Base-by-base conservation (phyloP, 2,329 filamentous ascomycete species). In the Verticillium tricorpus region DNA sequence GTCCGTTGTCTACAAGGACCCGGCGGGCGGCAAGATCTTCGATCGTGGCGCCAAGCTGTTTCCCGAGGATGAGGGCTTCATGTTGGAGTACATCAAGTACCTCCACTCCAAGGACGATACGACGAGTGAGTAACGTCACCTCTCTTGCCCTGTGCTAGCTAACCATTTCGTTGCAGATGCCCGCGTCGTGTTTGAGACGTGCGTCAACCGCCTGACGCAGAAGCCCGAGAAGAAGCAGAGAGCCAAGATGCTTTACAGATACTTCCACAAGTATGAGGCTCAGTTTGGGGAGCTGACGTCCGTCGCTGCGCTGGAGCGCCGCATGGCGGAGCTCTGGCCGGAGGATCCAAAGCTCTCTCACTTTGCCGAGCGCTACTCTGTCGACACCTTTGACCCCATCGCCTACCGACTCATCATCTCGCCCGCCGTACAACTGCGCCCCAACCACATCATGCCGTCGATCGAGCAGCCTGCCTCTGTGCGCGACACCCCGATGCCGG, bases 61-160 rank as follows among this genome's bases (percentile, higher is more conserved):
- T 71, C 94, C 94, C 0, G 92, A 96, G 57, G 94, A 98, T 70
- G 93, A 97, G 73, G 84, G 88, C 62, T 98, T 98, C 76, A 92
- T 96, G 65, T 84, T 99, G 59, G 93, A 98, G 75, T 98, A 99
- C 74, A 82, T 99, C 69, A 97, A 97, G 78, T 95, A 97, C 75
- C 80, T 99, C 63, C 90, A 98, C 69, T 89, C 91, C 14, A 92
- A 91, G 72, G 94, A 96, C 69, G 95, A 99, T 75, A 89, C 93
- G 57, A 97, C 92, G 35, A 97, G 92, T 96, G 83, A 83, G 91
- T 82, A 8, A 17, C 31, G 17, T 22, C 17, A 28, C n/a, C 22
- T 3, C 17, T 8, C 11, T n/a, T 25, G 3, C 52, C 15, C 56
- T 12, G 22, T 52, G 37, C 7, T 54, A 56, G 55, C 69, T 74